phyloP scores from a whole-genome alignment of 2,329 filamentous ascomycete species.

The Stagonosporopsis cucurbitacearum region DNA sequence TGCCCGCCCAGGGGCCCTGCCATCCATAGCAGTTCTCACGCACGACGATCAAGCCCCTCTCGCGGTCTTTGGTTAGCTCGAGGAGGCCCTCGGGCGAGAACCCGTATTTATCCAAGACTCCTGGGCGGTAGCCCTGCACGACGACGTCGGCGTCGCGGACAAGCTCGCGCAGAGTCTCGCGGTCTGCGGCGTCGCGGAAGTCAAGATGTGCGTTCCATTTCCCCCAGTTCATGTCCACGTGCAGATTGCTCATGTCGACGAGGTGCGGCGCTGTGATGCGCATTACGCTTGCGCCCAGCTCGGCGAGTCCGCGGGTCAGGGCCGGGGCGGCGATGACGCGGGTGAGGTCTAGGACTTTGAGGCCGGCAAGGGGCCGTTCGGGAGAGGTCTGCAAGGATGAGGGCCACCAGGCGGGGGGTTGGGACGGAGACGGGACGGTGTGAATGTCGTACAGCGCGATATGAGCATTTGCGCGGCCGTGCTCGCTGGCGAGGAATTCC shows the following conservation, averaged over 20 bases:
- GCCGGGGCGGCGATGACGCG: slow-evolving; percentile 58
- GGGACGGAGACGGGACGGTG: slow-evolving; percentile 32
- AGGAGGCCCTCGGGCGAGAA: slow-evolving; percentile 53
- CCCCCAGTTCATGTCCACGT: slow-evolving; percentile 58
- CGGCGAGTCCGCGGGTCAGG: slow-evolving; percentile 52
- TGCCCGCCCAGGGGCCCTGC: slow-evolving; percentile 55
- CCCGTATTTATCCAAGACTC: slow-evolving; percentile 56
- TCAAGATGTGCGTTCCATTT: slow-evolving; percentile 58
- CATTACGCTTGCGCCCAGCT: slow-evolving; percentile 58
- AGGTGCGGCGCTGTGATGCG: slow-evolving; percentile 51
- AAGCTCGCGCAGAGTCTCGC: slow-evolving; percentile 49
- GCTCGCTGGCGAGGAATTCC: slow-evolving; percentile 49
- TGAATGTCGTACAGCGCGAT: slow-evolving; percentile 52
- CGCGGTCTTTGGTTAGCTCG: slow-evolving; percentile 51
- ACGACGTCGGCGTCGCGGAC: slow-evolving; percentile 59
- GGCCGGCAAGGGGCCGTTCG: slow-evolving; percentile 53
- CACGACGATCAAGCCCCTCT: slow-evolving; percentile 55
- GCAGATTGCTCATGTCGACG: slow-evolving; percentile 51
- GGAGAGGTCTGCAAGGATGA: slow-evolving; percentile 39
- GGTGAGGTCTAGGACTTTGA: slow-evolving; percentile 60
- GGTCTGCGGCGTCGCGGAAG: slow-evolving; percentile 50
- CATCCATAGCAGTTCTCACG: slow-evolving; percentile 63
- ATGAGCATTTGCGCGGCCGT: slow-evolving; percentile 53
- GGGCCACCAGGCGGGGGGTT: slow-evolving; percentile 54
- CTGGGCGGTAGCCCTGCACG: slow-evolving; percentile 58